Evolutionary conservation across 2,329 filamentous ascomycete genomes (phyloP), one percentile per base, ranked within the genome.

Genomic region (Alternaria solani): DNA sequence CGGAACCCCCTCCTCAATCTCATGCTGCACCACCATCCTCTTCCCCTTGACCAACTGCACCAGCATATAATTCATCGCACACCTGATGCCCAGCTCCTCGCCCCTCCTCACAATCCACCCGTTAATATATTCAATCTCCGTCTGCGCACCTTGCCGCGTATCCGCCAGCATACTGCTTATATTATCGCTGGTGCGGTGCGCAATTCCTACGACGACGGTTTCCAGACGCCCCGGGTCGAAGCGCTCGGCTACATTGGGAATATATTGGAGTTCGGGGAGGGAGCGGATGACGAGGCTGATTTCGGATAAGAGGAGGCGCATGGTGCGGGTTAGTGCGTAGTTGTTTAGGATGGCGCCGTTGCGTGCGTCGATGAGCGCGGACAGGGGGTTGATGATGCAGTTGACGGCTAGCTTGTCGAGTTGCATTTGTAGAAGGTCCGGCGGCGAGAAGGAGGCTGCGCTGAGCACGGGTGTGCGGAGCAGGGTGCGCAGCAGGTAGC

Each of bases 121-220:
- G 75, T 96, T 97, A 67, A 94, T 86, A 71, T 90, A 96, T 46
- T 94, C 87, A 41, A 97, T 86, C 70, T 97, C 93, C 0, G 92
- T 93, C 59, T 83, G 79, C 12, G 73, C 58, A 1, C 91, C 90
- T 1, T 79, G 76, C 11, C 86, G 80, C 12, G 94, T 81, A 69
- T 90, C 87, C 54, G 85, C 84, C 6, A 91, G 81, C 88, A 96
- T 93, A 20, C 83, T 85, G 69, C 88, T 91, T 6, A 84, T 81
- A 52, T 88, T 87, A 56, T 85, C 79, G 12, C 82, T 81, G 12
- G 87, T 89, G 51, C 79, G 82, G 30, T 81, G 72, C 23, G 86
- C 83, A 4, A 91, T 81, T 54, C 81, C 83, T 5, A 84, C 79
- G 8, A 87, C 81, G n/a, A 89, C 77, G 30, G 84, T 83, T 57